Conservation (phyloP, 768 basidiomycete species). For the Boletus vinaceobasis region DNA sequence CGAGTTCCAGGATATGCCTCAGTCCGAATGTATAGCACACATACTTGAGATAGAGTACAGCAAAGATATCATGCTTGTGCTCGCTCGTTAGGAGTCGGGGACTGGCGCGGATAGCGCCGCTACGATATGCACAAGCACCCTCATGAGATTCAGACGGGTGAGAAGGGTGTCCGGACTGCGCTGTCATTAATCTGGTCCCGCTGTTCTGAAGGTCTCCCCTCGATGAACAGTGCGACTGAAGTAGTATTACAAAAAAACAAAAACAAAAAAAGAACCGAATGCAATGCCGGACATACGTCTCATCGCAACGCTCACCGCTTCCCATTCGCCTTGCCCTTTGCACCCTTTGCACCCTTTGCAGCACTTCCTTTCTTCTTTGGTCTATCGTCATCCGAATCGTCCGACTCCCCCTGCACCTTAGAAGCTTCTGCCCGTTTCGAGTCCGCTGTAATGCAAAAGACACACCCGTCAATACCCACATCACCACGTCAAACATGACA, state of each 20-base stretch:
- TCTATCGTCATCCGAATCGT: constrained; percentile 49
- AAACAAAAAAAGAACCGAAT: background rate
- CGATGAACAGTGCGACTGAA: no score
- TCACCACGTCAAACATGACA: background rate
- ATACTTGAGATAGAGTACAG: no score
- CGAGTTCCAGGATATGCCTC: no score
- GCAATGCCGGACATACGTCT: background rate
- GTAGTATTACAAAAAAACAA: constrained; percentile 3
- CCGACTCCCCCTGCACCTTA: constrained; percentile 42
- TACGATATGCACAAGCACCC: background rate
- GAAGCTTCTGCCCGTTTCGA: constrained; percentile 43
- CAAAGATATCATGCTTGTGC: no score
- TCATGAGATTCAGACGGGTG: no score
- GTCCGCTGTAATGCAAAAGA: constrained; percentile 37
- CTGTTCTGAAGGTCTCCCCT: background rate
- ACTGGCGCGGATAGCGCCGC: no score
- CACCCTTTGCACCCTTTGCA: constrained; percentile 6
- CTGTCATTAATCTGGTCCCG: background rate
- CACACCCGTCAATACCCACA: background rate
- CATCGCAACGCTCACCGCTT: constrained; percentile 31
- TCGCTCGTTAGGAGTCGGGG: no score
- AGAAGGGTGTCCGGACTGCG: background rate
- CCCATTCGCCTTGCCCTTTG: constrained; percentile 42
- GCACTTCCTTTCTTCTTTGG: constrained; percentile 38
- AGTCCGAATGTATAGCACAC: no score